Percentiles rank a stretch among this genome's conserved stretches.
phyloP scores from a whole-genome alignment of 2,329 filamentous ascomycete species.

The Pseudogymnoascus sp. region DNA sequence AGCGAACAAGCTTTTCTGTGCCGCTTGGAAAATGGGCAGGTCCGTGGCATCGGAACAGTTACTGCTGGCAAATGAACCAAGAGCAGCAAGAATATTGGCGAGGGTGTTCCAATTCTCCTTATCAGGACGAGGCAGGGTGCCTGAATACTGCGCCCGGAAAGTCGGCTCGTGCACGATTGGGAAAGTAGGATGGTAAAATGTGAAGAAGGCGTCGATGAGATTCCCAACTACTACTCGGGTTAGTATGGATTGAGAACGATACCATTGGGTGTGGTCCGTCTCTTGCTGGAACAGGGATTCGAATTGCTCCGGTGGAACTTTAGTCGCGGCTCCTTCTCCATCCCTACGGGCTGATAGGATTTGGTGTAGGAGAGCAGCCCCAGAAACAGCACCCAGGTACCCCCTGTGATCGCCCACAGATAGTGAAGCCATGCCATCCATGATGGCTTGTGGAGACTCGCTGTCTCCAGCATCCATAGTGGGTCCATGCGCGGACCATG shows the following conservation, averaged over 20 bases:
- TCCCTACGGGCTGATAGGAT: constrained; percentile 8
- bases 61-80: constrained; percentile 17
- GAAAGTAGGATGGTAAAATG: constrained; percentile 35
- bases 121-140: constrained; percentile 13
- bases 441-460: constrained; percentile 6
- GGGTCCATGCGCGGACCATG: background rate
- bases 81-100: constrained; percentile 15
- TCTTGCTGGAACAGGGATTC: constrained; percentile 8
- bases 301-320: background rate
- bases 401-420: constrained; percentile 15
- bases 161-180: constrained; percentile 38
- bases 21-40: constrained; percentile 13
- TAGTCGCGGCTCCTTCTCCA: background rate
- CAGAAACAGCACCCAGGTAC: constrained; percentile 17
- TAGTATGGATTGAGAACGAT: constrained; percentile 5
- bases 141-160: constrained; percentile 29
- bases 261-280: background rate
- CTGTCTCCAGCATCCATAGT: background rate
- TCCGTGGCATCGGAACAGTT: constrained; percentile 14
- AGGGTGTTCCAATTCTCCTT: constrained; percentile 18
- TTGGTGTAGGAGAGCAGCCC: constrained; percentile 14
- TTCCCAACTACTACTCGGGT: constrained; percentile 15
- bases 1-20: constrained; percentile 30
- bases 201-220: constrained; percentile 34
- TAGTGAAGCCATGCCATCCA: constrained; percentile 19